phyloP scores from a whole-genome alignment of 331 rosid species.

The Rosa hybrid region DNA sequence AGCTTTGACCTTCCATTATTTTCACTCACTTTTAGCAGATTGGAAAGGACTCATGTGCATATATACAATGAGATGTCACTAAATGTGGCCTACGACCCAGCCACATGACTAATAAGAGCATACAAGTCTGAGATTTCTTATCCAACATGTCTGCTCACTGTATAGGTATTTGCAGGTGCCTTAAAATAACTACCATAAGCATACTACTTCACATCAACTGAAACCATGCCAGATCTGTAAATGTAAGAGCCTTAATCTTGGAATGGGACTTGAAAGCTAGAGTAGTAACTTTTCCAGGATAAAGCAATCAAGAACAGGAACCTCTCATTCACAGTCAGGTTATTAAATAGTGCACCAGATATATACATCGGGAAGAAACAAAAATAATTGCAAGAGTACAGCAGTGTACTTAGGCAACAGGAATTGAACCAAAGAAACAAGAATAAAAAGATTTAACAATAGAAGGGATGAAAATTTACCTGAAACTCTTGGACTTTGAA shows the following conservation, averaged over 20 bases:
- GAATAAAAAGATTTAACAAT: neutral
- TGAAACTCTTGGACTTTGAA: conserved; percentile 67
- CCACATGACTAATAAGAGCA: neutral
- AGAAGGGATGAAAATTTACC: conserved; percentile 40
- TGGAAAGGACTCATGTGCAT: conserved; percentile 85
- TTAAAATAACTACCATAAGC: conserved; percentile 55
- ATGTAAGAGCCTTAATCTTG: conserved; percentile 71
- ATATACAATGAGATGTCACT: conserved; percentile 6
- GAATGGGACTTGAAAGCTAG: conserved; percentile 66
- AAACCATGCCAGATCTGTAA: conserved; percentile 64
- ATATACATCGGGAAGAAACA: neutral
- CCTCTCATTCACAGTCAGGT: conserved; percentile 63
- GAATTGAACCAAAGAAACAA: conserved; percentile 3
- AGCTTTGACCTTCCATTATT: conserved; percentile 69
- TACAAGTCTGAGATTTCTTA: neutral
- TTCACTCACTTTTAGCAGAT: conserved; percentile 54
- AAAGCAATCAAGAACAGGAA: conserved; percentile 67
- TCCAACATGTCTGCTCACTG: conserved; percentile 41
- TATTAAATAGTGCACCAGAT: conserved; percentile 12
- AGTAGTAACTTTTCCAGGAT: conserved; percentile 70
- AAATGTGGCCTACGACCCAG: neutral
- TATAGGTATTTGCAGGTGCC: conserved; percentile 60
- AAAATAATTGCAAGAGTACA: neutral
- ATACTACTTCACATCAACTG: conserved; percentile 70
- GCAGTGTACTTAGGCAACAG: neutral